Evolutionary conservation across 2,329 filamentous ascomycete species (phyloP).

Genomic region (Colletotrichum somersetense): DNA sequence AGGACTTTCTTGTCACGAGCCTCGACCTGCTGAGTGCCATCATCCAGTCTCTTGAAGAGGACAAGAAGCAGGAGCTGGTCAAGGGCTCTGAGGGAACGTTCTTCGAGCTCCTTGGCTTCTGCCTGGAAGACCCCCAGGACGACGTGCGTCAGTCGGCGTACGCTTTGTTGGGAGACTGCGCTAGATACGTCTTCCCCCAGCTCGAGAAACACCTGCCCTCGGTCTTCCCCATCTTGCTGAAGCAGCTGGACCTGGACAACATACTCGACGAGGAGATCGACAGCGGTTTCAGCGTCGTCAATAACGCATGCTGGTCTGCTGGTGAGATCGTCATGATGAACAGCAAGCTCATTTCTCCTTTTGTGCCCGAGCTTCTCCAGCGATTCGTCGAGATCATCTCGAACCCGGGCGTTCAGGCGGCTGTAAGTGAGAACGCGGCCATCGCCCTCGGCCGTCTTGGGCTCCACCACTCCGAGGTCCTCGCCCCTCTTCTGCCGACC

Average conservation of each 20-base stretch:
- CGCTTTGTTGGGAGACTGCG: constrained; percentile 92
- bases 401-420: constrained; percentile 86
- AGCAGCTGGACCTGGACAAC: constrained; percentile 85
- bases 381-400: constrained; percentile 85
- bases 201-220: constrained; percentile 79
- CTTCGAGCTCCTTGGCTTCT: constrained; percentile 91
- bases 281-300: constrained; percentile 89
- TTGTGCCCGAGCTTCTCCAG: constrained; percentile 80
- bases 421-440: constrained; percentile 92
- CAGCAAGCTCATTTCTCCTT: constrained; percentile 80
- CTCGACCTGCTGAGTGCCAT: constrained; percentile 93
- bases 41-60: constrained; percentile 85
- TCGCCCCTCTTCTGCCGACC: constrained; percentile 82
- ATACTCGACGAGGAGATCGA: constrained; percentile 85
- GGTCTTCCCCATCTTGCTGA: constrained; percentile 85
- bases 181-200: constrained; percentile 89
- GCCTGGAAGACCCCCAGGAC: constrained; percentile 90
- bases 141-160: constrained; percentile 97
- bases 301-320: constrained; percentile 97
- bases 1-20: constrained; percentile 96
- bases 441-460: constrained; percentile 92
- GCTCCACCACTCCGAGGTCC: constrained; percentile 78
- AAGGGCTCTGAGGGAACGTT: constrained; percentile 82
- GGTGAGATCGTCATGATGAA: constrained; percentile 91
- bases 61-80: constrained; percentile 82